Base-by-base conservation (phyloP, 768 basidiomycete genomes). In the Boletus barrowsii region DNA sequence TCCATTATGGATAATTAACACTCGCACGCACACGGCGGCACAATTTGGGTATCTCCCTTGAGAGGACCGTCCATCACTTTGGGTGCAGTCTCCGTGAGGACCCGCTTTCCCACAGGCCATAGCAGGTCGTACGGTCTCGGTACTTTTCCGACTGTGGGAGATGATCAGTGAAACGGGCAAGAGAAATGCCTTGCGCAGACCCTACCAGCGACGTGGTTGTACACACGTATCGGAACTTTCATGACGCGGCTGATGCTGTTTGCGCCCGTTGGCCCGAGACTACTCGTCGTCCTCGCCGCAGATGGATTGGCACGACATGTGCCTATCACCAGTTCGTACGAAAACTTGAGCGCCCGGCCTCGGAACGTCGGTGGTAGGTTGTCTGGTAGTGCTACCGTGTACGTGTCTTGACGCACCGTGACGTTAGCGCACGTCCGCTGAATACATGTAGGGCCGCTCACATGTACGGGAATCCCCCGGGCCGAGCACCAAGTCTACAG, bases 181-280 rank as follows among this genome's bases (percentile, higher is more conserved):
- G 46, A 33, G 26, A 35, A 7, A 3, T 41, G 44, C 49, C 10
- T 22, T 37, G 24, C 10, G 32, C 14, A 53, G 35, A 9, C 29
- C 84, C 47, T 60, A 93, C 94, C 83, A 43, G 82, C 75, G 53
- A 97, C 90, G 59, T 94, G 77, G 54, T 92, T 94, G 72, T 97
- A 98, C 6, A 98, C 77, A 22, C 93, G 76, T 42, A 99, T 87
- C 0, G 96, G 96, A 1, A 98, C 88, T 47, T 88, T 90, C 87
- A 96, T 91, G 3, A 94, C 81, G 33, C 84, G 75, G 69, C 90
- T 88, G 52, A 77, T 75, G 62, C 82, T 83, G 58, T 76, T 80
- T 35, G 70, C 74, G 42, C 74, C 75, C 13, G 68, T 64, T 24
- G 70, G 57, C 17, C 76, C 67, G 10, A 62, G 47, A 45, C 71